Conservation (phyloP, 1,139 yeast genomes). For the Debaryomyces sp. region DNA sequence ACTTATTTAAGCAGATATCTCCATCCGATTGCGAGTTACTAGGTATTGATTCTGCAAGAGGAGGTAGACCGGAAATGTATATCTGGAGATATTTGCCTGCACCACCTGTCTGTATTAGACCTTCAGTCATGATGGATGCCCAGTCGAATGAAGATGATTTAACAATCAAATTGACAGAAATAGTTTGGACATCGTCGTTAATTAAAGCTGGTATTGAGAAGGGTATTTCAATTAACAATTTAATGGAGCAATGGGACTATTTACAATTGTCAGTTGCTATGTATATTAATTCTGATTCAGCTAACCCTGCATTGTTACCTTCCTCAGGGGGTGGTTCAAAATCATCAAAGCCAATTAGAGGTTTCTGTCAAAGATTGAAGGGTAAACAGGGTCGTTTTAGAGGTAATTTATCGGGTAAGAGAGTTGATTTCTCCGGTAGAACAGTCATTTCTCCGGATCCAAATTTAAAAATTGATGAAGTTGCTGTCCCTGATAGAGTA, state of each 20-base stretch:
- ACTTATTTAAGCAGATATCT: slow-evolving; percentile 79
- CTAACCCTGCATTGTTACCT: slow-evolving; percentile 76
- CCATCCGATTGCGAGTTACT: slow-evolving; percentile 90
- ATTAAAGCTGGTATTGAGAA: slow-evolving; percentile 94
- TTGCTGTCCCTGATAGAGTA: slow-evolving; percentile 96
- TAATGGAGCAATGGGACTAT: slow-evolving; percentile 99
- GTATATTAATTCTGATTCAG: slow-evolving; percentile 96
- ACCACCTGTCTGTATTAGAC: slow-evolving; percentile 98
- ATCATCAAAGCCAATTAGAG: slow-evolving; percentile 82
- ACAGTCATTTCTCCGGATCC: slow-evolving; percentile 99
- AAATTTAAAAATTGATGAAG: slow-evolving; percentile 90
- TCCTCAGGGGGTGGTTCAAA: slow-evolving; percentile 59
- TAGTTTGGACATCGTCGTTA: slow-evolving; percentile 92
- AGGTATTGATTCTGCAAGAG: slow-evolving; percentile 84
- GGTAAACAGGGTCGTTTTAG: slow-evolving; percentile 99
- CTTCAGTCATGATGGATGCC: slow-evolving; percentile 93
- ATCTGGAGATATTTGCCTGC: slow-evolving; percentile 98
- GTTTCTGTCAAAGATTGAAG: slow-evolving; percentile 94
- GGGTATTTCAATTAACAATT: slow-evolving; percentile 86
- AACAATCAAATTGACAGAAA: slow-evolving; percentile 93
- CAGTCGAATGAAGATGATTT: slow-evolving; percentile 96
- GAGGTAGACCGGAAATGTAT: slow-evolving; percentile 96
- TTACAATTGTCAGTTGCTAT: slow-evolving; percentile 93
- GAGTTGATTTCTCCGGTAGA: slow-evolving; percentile 98
- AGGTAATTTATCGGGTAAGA: slow-evolving; percentile 96